phyloP scores from a whole-genome alignment of 495 filamentous ascomycete species.

The Trichocladium antarcticum region DNA sequence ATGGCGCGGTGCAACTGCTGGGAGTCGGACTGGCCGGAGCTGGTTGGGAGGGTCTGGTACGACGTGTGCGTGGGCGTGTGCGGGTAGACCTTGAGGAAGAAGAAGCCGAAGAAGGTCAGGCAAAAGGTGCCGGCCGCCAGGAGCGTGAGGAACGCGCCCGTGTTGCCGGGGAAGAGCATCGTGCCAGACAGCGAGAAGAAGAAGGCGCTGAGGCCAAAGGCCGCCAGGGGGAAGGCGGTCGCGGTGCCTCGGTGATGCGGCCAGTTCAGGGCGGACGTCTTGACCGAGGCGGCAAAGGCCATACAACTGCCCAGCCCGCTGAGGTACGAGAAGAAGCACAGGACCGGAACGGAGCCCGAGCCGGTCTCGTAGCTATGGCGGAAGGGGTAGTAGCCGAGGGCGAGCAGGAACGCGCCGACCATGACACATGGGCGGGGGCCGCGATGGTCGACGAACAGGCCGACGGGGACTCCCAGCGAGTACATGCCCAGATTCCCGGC shows the following conservation, averaged over 20 bases:
- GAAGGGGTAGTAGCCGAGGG: slow-evolving; percentile 70
- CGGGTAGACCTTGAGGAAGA: slow-evolving; percentile 71
- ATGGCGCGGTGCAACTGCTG: slow-evolving; percentile 51
- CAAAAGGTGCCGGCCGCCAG: slow-evolving; percentile 69
- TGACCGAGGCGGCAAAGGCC: slow-evolving; percentile 77
- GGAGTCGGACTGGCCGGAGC: slow-evolving; percentile 39
- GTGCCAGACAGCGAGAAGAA: slow-evolving; percentile 78
- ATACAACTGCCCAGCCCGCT: slow-evolving; percentile 81
- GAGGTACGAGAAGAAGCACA: slow-evolving; percentile 74
- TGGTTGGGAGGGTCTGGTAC: slow-evolving; percentile 53
- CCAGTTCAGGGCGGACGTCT: slow-evolving; percentile 85
- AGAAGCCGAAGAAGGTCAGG: slow-evolving; percentile 60
- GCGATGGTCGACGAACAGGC: slow-evolving; percentile 72
- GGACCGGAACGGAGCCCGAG: slow-evolving; percentile 52
- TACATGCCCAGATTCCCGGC: slow-evolving; percentile 98
- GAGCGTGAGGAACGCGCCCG: slow-evolving; percentile 64
- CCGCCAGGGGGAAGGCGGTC: slow-evolving; percentile 82
- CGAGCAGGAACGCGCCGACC: slow-evolving; percentile 58
- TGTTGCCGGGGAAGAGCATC: slow-evolving; percentile 74
- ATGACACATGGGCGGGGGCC: slow-evolving; percentile 71
- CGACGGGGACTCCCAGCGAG: slow-evolving; percentile 76
- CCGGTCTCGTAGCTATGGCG: slow-evolving; percentile 51
- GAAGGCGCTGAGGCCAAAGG: slow-evolving; percentile 90
- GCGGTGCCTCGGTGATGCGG: slow-evolving; percentile 85
- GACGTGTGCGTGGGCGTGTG: slow-evolving; percentile 45